Percentiles rank a stretch among this genome's conserved stretches.
Conservation (phyloP, 1,284 basidiomycete genomes). For the Puccinia hordei region DNA sequence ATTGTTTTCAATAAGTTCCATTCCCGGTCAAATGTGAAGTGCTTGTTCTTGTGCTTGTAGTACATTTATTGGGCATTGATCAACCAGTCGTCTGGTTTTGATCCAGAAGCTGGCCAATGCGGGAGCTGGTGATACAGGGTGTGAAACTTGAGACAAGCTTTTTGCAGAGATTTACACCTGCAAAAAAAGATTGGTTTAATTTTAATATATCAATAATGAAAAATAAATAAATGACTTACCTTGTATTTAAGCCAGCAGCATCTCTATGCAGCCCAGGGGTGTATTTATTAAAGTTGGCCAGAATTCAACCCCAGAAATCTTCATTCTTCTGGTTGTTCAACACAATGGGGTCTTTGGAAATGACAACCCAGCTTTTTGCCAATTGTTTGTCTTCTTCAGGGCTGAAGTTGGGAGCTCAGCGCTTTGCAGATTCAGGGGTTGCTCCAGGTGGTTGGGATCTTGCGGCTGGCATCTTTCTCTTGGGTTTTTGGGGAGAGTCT, state of each 20-base stretch:
- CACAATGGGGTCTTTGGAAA: not conserved
- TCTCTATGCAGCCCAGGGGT: not conserved
- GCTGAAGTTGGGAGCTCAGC: not conserved
- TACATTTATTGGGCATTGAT: not conserved
- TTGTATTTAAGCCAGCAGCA: not conserved
- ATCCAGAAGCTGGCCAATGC: not conserved
- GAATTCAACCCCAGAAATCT: not conserved
- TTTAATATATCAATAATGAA: not conserved
- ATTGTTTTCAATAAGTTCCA: not conserved
- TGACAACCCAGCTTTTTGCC: not conserved
- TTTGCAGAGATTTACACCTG: not conserved
- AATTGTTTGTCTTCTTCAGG: constrained; percentile 1
- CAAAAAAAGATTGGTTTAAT: not conserved
- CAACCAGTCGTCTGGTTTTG: not conserved
- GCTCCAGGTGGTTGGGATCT: not conserved
- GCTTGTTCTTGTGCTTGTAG: not conserved
- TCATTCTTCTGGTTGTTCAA: constrained; percentile 10
- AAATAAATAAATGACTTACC: not conserved
- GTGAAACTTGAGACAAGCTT: not conserved
- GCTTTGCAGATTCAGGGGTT: not conserved
- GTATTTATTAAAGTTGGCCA: not conserved
- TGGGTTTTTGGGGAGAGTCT: not conserved
- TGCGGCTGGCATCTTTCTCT: not conserved
- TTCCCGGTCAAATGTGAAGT: not conserved
- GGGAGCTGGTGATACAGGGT: not conserved